phyloP scores from a whole-genome alignment of 768 basidiomycete genomes.

The Panellus pusillus region DNA sequence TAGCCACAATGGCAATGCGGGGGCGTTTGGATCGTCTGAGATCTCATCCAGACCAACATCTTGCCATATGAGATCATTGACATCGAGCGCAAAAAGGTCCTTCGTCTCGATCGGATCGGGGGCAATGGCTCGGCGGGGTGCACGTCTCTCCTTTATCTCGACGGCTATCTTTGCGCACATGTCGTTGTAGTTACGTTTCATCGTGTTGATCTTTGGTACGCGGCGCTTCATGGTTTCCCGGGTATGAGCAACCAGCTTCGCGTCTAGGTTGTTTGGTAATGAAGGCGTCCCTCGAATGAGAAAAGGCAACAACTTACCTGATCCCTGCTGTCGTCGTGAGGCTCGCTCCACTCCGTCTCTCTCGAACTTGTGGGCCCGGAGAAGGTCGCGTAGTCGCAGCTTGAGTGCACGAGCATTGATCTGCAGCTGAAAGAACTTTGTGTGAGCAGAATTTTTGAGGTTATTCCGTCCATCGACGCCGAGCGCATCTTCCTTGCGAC shows the following conservation, averaged over 20 bases:
- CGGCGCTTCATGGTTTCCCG: slow-evolving; percentile 24
- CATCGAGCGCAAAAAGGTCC: slow-evolving; percentile 32
- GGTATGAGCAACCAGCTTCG: slow-evolving; percentile 28
- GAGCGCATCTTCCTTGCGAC: neutral
- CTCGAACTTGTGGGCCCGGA: slow-evolving; percentile 1
- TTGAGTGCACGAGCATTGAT: slow-evolving; percentile 3
- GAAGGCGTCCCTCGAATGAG: too few species aligned
- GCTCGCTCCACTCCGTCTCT: neutral
- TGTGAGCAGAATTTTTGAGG: neutral
- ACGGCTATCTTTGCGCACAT: slow-evolving; percentile 24
- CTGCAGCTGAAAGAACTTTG: neutral
- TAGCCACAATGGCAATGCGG: slow-evolving; percentile 29
- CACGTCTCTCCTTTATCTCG: slow-evolving; percentile 21
- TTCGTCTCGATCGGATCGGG: slow-evolving; percentile 25
- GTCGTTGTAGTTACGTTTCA: slow-evolving; percentile 29
- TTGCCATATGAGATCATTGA: slow-evolving; percentile 40
- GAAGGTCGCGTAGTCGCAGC: neutral
- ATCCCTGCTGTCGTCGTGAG: slow-evolving; percentile 15
- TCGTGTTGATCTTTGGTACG: slow-evolving; percentile 27
- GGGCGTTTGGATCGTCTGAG: slow-evolving; percentile 4
- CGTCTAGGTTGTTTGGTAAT: slow-evolving; percentile 14
- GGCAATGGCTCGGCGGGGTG: slow-evolving; percentile 23
- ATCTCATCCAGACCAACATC: slow-evolving; percentile 29
- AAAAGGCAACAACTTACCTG: slow-evolving; percentile 22
- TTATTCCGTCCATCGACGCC: neutral